Conservation (phyloP, 257 asterid species). For the Ilex aquifolium region DNA sequence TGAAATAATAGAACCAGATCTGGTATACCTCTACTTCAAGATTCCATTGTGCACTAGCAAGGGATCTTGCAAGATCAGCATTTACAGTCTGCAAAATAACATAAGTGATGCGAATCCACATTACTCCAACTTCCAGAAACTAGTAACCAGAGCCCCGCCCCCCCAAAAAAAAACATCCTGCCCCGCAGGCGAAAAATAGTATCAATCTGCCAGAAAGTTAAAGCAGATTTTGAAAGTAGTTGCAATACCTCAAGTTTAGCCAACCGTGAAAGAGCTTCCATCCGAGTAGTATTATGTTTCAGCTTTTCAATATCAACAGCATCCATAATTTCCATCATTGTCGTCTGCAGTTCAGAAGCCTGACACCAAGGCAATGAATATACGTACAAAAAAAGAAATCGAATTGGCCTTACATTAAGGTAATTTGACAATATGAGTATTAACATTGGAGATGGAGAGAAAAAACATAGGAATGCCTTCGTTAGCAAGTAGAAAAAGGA, state of each 20-base stretch:
- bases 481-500: no score
- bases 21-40: slow-evolving; percentile 77
- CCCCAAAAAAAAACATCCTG: neutral
- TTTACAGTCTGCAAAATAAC: slow-evolving; percentile 57
- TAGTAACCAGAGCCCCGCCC: neutral
- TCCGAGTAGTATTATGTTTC: slow-evolving; percentile 89
- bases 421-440: no score
- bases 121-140: slow-evolving; percentile 2
- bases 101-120: slow-evolving; percentile 12
- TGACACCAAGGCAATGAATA: slow-evolving; percentile 17
- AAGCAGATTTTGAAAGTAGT: slow-evolving; percentile 13
- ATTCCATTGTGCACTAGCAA: slow-evolving; percentile 71
- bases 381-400: neutral
- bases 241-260: slow-evolving; percentile 72
- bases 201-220: slow-evolving; percentile 5
- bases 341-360: slow-evolving; percentile 87
- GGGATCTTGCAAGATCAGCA: slow-evolving; percentile 86
- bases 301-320: slow-evolving; percentile 94
- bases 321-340: slow-evolving; percentile 94
- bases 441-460: no score
- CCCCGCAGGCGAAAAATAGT: neutral
- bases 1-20: slow-evolving; percentile 8
- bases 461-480: no score
- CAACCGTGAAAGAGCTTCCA: slow-evolving; percentile 74
- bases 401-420: no score